phyloP scores from a whole-genome alignment of 768 basidiomycete species.

The Amanita molliuscula region DNA sequence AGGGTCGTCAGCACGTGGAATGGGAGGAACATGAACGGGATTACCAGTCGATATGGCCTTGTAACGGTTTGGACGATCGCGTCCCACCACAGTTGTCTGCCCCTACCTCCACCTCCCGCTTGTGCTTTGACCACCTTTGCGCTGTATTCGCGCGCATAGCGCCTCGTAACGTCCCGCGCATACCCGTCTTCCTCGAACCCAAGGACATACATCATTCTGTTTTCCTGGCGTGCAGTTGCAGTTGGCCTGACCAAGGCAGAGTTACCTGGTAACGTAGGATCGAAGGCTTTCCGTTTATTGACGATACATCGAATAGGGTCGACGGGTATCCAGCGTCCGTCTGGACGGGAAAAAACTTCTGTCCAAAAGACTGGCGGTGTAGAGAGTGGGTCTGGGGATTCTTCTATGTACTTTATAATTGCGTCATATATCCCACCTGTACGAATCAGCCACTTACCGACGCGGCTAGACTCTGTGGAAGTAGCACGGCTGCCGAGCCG shows the following conservation, averaged over 20 bases:
- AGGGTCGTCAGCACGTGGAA: slow-evolving; percentile 4
- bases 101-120: slow-evolving; percentile 37
- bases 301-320: slow-evolving; percentile 79
- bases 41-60: slow-evolving; percentile 76
- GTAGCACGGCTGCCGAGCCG: neutral
- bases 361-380: slow-evolving; percentile 93
- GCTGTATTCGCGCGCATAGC: slow-evolving; percentile 77
- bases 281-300: slow-evolving; percentile 73
- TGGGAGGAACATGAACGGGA: slow-evolving; percentile 14
- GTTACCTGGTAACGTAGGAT: slow-evolving; percentile 35
- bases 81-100: slow-evolving; percentile 81
- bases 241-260: neutral
- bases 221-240: slow-evolving; percentile 31
- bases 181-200: slow-evolving; percentile 93
- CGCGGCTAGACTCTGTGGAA: neutral
- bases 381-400: slow-evolving; percentile 39
- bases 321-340: slow-evolving; percentile 85
- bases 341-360: slow-evolving; percentile 90
- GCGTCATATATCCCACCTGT: neutral
- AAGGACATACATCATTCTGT: slow-evolving; percentile 88
- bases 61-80: slow-evolving; percentile 49
- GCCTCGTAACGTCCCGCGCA: slow-evolving; percentile 82
- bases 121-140: slow-evolving; percentile 77
- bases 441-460: neutral
- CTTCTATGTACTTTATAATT: slow-evolving; percentile 13